Base-by-base conservation (phyloP, 139 green algal genomes). In the Tetradesmus obliquus region DNA sequence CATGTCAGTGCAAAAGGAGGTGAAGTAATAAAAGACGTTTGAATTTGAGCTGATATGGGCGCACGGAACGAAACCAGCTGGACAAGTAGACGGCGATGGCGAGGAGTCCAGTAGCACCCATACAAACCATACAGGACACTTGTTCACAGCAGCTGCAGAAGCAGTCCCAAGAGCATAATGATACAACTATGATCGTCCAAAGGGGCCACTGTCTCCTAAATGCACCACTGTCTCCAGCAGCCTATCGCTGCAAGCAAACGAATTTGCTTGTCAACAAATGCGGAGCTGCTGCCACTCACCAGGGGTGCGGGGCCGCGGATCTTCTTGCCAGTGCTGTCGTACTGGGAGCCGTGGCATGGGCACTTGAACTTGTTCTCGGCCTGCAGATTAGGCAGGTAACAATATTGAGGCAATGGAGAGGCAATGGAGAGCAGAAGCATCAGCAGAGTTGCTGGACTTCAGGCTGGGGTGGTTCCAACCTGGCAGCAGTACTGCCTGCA, bases 311-410 rank as follows among this genome's bases (percentile, higher is more conserved):
- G 98, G 79, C 98, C 98, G 62, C 98, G 96, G 71, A 99, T 94
- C 55, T 99, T 96, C 96, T 99, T 99, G 95, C 98, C 98, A 93
- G 99, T 92, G 62, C 84, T 79, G 94, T 99, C 98, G 96, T 99
- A 99, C 94, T 99, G 98, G 58, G 97, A 99, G 87, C 98, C 98
- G 95, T 99, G 98, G 97, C 98, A 99, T 45, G 98, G 98, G 97
- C 98, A 99, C 96, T 98, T 99, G 97, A 99, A 99, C 97, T 99
- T 99, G 95, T 99, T 99, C 96, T 99, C 98, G 72, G 96, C 97
- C 94, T 97, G 94, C 83, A 90, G 2, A 79, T 0, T 17, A 79
- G 32, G 32, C 32, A 45, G 32, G 32, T 45, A 58, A 2, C 80
- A 24, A 17, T 5, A 4, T n/a, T 7, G 15, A n/a, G 32, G 45